Base-by-base conservation (phyloP, 805 yeast species). In the Geotrichum ghanense region DNA sequence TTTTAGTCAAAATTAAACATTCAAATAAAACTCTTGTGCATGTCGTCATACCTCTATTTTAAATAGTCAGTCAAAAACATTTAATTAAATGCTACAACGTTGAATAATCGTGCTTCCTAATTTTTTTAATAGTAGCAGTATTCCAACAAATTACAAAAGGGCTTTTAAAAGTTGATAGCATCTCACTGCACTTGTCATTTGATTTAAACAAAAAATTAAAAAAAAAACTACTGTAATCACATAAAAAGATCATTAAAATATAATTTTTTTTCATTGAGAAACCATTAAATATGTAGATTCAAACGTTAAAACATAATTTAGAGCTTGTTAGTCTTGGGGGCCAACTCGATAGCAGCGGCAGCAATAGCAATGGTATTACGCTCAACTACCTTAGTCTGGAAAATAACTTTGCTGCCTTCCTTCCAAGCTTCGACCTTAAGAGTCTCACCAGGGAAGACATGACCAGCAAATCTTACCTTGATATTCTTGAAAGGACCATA, bases 401-500 rank as follows among this genome's bases (percentile, higher is more conserved):
- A 90, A 50, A 77, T 70, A 44, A 87, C 81, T 52, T 75, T 80
- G 54, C 66, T 62, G 48, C 83, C 83, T 46, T 77, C 73, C 63
- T 80, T 84, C 98, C 98, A 90, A 25, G 94, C 95, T 45, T 68
- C 68, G 23, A 90, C 78, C 56, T 74, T 75, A 63, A 90, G 72
- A 14, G 84, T 80, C 66, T 90, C 97, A 54, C 97, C 98, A 6
- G 97, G 97, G 76, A 77, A 89, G 21, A 90, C 97, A 56, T 84
- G 81, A 58, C 88, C 88, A 20, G 95, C 76, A 66, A 90, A 90
- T 62, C 97, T 79, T 14, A 78, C 92, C 71, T 90, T 90, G 63
- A 87, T 74, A 70, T 88, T 95, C 59, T 75, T 75, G 65, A 81
- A 84, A 31, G 74, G 71, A 42, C 98, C 97, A 64, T 68, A 90